Conservation (phyloP, 2,329 filamentous ascomycete species). For the Fusarium denticulatum region DNA sequence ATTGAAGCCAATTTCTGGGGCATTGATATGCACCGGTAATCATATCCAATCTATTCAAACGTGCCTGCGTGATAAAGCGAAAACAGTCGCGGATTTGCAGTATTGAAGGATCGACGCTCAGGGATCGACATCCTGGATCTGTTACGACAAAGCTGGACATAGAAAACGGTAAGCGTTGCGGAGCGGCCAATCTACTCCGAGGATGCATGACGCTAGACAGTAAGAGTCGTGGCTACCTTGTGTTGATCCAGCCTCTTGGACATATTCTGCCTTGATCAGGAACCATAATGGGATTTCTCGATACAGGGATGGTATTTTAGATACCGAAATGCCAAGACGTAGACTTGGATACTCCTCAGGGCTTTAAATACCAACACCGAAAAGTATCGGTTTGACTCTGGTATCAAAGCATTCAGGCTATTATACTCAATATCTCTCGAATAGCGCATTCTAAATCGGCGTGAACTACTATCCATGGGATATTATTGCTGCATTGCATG, state of each 20-base stretch:
- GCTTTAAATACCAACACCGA: background rate
- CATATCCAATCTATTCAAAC: background rate
- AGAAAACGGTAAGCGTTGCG: background rate
- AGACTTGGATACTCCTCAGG: rapidly evolving
- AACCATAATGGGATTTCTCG: background rate
- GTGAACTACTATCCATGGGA: rapidly evolving
- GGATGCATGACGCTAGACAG: background rate
- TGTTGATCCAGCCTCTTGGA: background rate
- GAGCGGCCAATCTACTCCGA: background rate
- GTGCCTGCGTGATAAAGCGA: background rate
- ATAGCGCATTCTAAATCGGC: background rate
- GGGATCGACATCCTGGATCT: too few relatives aligned
- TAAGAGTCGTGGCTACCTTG: background rate
- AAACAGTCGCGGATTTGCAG: background rate
- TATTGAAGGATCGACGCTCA: background rate
- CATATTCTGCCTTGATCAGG: background rate
- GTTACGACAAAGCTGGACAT: background rate
- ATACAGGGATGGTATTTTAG: background rate
- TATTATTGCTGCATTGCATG: background rate
- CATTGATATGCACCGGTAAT: background rate
- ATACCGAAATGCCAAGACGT: background rate
- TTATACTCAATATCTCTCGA: too few relatives aligned
- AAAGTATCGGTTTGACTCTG: background rate
- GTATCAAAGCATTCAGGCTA: rapidly evolving
- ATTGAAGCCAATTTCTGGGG: too few relatives aligned